Conservation (phyloP, 352 stramenopile genomes). For the Globisporangium mamillatum region DNA sequence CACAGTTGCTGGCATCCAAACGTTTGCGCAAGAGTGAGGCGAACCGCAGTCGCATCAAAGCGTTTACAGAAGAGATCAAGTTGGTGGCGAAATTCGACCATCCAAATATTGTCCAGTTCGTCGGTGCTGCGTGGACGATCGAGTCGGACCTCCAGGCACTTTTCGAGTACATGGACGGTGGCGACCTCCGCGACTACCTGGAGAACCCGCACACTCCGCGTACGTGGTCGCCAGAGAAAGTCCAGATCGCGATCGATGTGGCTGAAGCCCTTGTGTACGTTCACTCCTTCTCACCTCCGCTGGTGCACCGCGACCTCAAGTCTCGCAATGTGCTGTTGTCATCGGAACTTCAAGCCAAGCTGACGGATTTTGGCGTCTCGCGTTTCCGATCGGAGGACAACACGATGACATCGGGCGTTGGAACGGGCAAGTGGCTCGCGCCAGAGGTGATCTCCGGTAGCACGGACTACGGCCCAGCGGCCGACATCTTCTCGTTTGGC, state of each 20-base stretch:
- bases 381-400: constrained; percentile 35
- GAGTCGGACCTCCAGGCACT: constrained; percentile 49
- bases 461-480: constrained; percentile 23
- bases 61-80: constrained; percentile 25
- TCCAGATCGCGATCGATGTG: constrained; percentile 22
- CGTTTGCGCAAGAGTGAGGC: background rate
- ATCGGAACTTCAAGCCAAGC: constrained; percentile 27
- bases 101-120: constrained; percentile 37
- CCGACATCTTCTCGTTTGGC: constrained; percentile 41
- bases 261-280: constrained; percentile 39
- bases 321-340: constrained; percentile 36
- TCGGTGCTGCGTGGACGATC: constrained; percentile 51
- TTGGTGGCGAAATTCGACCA: constrained; percentile 16
- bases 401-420: constrained; percentile 42
- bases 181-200: constrained; percentile 44
- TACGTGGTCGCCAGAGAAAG: background rate
- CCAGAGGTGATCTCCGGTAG: constrained; percentile 37
- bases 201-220: background rate
- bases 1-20: constrained; percentile 4
- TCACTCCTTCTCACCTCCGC: constrained; percentile 34
- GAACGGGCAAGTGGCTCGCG: constrained; percentile 30
- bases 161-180: constrained; percentile 63
- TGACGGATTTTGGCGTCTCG: constrained; percentile 60
- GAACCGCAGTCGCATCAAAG: background rate
- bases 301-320: constrained; percentile 40